Evolutionary conservation across 306 rosid species (phyloP), one percentile per base, ranked within the genome.

Genomic region (Lathyrus oleraceus): DNA sequence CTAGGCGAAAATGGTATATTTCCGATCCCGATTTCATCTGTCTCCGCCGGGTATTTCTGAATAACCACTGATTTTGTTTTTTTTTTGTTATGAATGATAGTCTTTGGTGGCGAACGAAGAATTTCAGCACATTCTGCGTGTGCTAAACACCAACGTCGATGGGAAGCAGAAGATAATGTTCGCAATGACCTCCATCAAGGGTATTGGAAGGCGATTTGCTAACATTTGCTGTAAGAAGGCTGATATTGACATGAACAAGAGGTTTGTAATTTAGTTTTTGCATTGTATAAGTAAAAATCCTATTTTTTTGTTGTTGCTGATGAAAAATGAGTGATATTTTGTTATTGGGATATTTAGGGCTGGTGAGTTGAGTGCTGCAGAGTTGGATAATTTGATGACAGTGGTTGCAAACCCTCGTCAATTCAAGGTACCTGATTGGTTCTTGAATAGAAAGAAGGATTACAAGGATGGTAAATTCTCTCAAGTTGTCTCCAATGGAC

Each of bases 141-240:
- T 84, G 58, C 81, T 84, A 70, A 84, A 84, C 73, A 80, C 87
- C 0, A 84, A 80, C 64, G 87, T 84, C 0, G 87, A 84, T 62
- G 87, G 87, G n/a, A 84, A 80, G 79, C 87, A 80, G 81, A 84
- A 81, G 71, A 84, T 84, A 0, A 75, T 74, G 83, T 84, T 81
- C n/a, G 87, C 87, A 0, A 56, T 84, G 3, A 84, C 87, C 49
- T 84, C 87, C 6, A 84, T 84, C 74, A 84, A 84, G 59, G 87
- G 87, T 84, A 81, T 84, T 35, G 88, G 83, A 0, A 60, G 88
- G 17, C 25, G 88, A 64, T 78, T 84, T 13, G 79, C 85, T 10
- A 84, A 84, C 79, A 78, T 84, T 14, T 27, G 5, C 23, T 84
- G 85, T 70, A 84, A 81, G 78, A 84, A 84, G 43, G 83, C 88